A percentile compares a stretch with the other conserved stretches of the same genome.
Conservation (phyloP, 805 yeast species). For the Yamadazyma akitaensis region DNA sequence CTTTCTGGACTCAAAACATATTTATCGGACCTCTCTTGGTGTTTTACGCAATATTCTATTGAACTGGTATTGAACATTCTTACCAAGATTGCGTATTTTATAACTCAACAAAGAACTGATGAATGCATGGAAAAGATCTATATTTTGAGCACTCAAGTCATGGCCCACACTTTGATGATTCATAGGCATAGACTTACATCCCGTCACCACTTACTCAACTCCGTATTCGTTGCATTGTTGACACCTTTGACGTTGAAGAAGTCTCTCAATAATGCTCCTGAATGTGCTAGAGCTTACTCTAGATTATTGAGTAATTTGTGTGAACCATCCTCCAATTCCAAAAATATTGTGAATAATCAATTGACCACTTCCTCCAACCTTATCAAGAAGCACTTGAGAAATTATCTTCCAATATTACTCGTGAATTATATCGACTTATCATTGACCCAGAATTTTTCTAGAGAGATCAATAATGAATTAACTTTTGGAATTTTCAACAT, state of each 20-base stretch:
- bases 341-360: conserved; percentile 16
- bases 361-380: conserved; percentile 48
- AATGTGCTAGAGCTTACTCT: conserved; percentile 47
- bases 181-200: conserved; percentile 69
- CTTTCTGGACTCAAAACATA: conserved; percentile 29
- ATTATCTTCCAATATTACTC: conserved; percentile 57
- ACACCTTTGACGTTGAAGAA: conserved; percentile 30
- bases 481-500: conserved; percentile 56
- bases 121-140: conserved; percentile 28
- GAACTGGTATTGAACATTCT: conserved; percentile 51
- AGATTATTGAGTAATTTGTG: conserved; percentile 67
- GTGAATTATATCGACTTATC: conserved; percentile 55
- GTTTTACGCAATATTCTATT: conserved; percentile 60
- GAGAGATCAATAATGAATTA: conserved; percentile 46
- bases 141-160: conserved; percentile 39
- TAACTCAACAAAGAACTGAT: not conserved
- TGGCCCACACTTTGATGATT: conserved; percentile 60
- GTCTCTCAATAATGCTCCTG: not conserved
- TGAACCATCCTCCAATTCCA: conserved; percentile 54
- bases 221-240: conserved; percentile 49
- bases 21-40: conserved; percentile 45
- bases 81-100: conserved; percentile 19
- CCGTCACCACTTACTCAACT: conserved; percentile 66
- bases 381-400: conserved; percentile 60
- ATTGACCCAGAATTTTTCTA: conserved; percentile 47